phyloP scores from a whole-genome alignment of 2,329 filamentous ascomycete genomes.

The Ophiocordyceps robertsii region DNA sequence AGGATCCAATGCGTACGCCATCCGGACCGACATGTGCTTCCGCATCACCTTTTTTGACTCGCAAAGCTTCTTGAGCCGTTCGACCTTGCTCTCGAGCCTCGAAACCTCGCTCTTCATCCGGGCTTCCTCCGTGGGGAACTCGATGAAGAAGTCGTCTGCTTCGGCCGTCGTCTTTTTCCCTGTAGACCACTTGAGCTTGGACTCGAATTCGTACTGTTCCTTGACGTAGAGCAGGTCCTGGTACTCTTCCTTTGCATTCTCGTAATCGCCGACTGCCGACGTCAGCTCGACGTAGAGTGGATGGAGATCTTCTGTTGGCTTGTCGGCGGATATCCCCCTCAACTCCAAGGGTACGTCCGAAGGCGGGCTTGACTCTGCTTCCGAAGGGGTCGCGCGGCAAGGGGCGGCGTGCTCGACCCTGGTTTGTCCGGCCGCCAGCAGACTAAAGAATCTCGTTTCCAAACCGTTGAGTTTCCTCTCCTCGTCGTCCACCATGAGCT shows the following conservation, averaged over 20 bases:
- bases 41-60: constrained; percentile 27
- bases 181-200: constrained; percentile 16
- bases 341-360: constrained; percentile 17
- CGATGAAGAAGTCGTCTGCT: constrained; percentile 29
- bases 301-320: constrained; percentile 26
- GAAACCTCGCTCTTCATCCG: constrained; percentile 19
- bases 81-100: constrained; percentile 18
- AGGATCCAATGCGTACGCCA: constrained; percentile 25
- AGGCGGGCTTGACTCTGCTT: constrained; percentile 1
- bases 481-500: constrained; percentile 20
- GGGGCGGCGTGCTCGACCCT: constrained; percentile 2
- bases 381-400: not conserved
- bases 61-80: constrained; percentile 24
- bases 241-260: constrained; percentile 32
- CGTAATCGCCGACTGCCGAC: constrained; percentile 28
- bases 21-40: constrained; percentile 23
- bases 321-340: constrained; percentile 20
- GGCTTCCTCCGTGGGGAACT: constrained; percentile 24
- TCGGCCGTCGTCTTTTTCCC: constrained; percentile 18
- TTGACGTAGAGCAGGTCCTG: constrained; percentile 27
- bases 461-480: constrained; percentile 20
- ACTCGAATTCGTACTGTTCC: constrained; percentile 22
- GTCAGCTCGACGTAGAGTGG: constrained; percentile 32
- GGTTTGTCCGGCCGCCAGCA: constrained; percentile 17
- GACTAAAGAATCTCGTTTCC: constrained; percentile 24